Evolutionary conservation across 306 rosid genomes (phyloP), one percentile per base, ranked within the genome.

Genomic region (Betula pendula): DNA sequence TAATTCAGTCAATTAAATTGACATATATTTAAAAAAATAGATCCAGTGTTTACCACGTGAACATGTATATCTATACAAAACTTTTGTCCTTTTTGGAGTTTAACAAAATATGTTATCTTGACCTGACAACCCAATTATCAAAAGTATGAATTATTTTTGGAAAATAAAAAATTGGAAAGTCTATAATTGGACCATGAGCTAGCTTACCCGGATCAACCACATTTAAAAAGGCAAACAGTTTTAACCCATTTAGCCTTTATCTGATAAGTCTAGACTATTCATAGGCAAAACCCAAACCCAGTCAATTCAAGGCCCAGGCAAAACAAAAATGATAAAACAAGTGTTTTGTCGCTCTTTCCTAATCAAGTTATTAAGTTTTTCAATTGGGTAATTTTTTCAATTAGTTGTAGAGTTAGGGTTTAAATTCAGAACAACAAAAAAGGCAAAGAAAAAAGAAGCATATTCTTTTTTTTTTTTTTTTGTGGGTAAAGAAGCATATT

Each of bases 401-500:
- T 38, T 38, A 38, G 1, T 0, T 5, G 6, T 60, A 73, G 83
- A 81, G 70, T 80, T 79, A 74, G 71, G 72, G 78, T 63, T 62
- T 52, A 56, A 75, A 24, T 69, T 73, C n/a, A 71, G 84, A 77
- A 81, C 84, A 73, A 31, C 75, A 53, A 43, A 68, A 2, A 65
- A 20, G 66, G 62, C 47, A 59, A 24, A 75, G 20, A 76, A 7
- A 43, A 80, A 83, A 72, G 65, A 38, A 5, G 6, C 6, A 81
- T 84, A 81, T 87, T 84, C 86, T 82, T n/a, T n/a, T n/a, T n/a
- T n/a, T n/a, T n/a, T n/a, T n/a, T n/a, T n/a, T n/a, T n/a, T n/a
- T n/a, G n/a, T n/a, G n/a, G n/a, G n/a, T n/a, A n/a, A n/a, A 35
- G 72, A 73, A 62, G 81, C 70, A 81, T 84, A 81, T 87, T 84